These are phyloP conservation scores for Kodamaea suecica DNA, from an alignment of 1,139 yeast genomes.

Conservation along the genomic window DNA sequence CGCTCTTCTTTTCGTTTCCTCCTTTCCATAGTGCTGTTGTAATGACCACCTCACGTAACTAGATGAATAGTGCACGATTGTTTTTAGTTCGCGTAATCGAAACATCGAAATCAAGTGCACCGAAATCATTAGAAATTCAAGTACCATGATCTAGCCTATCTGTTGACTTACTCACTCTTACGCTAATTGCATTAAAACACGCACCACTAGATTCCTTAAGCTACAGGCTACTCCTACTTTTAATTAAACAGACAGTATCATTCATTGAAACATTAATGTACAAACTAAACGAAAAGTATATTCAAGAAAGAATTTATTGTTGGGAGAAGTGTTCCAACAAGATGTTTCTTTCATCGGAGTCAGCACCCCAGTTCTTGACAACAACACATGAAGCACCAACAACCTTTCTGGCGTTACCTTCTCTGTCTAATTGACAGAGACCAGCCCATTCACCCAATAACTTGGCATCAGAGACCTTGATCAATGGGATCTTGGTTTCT, in stretches of 20 bases:
- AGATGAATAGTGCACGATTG: too few relatives aligned
- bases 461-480: slow-evolving; percentile 99
- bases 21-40: too few relatives aligned
- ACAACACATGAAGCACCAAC: slow-evolving; percentile 99
- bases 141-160: too few relatives aligned
- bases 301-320: slow-evolving; percentile 46
- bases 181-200: too few relatives aligned
- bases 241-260: neutral
- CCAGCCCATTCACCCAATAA: slow-evolving; percentile 99
- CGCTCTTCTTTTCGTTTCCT: slow-evolving; percentile 22
- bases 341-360: slow-evolving; percentile 96
- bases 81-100: too few relatives aligned
- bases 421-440: slow-evolving; percentile 99
- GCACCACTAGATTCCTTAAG: too few relatives aligned
- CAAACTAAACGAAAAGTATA: neutral
- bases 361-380: slow-evolving; percentile 99
- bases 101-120: too few relatives aligned
- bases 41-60: too few relatives aligned
- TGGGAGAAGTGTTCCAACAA: slow-evolving; percentile 95
- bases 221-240: too few relatives aligned
- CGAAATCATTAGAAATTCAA: too few relatives aligned
- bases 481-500: slow-evolving; percentile 93
- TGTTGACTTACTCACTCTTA: too few relatives aligned
- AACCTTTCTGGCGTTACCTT: slow-evolving; percentile 99
- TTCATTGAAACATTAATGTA: neutral